These are phyloP conservation scores for Houttuynia cordata DNA, from an alignment of 164 flowering plant species.

Conservation along the genomic window DNA sequence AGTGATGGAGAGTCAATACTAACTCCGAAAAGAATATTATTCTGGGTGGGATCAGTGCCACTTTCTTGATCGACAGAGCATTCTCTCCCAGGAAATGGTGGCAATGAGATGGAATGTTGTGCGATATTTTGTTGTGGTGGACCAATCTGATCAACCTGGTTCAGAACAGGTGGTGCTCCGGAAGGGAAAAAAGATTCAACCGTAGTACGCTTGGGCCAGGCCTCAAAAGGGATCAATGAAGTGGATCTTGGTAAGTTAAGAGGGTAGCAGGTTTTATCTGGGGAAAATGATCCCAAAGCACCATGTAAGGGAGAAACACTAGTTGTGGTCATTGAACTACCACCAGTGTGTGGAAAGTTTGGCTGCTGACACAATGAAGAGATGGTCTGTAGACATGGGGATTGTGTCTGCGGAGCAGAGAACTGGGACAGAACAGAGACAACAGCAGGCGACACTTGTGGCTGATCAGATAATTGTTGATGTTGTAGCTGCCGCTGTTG, in stretches of 20 bases:
- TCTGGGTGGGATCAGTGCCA: constrained; percentile 39
- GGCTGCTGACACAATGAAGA: constrained; percentile 52
- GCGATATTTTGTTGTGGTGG: constrained; percentile 29
- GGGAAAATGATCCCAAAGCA: constrained; percentile 53
- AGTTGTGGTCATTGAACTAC: constrained; percentile 31
- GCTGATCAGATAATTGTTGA: too few species aligned
- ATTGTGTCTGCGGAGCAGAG: constrained; percentile 38
- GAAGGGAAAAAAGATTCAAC: constrained; percentile 45
- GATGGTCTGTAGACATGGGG: constrained; percentile 35
- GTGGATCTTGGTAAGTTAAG: constrained; percentile 39
- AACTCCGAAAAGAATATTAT: constrained; percentile 70
- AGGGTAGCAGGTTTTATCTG: constrained; percentile 49
- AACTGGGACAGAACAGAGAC: constrained; percentile 40
- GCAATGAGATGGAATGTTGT: constrained; percentile 44
- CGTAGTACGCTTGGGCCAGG: constrained; percentile 58
- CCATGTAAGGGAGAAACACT: constrained; percentile 55
- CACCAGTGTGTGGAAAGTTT: constrained; percentile 47
- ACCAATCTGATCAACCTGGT: constrained; percentile 46
- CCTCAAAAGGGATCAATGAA: constrained; percentile 25
- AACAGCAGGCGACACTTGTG: constrained; percentile 25
- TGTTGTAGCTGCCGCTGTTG: constrained; percentile 27
- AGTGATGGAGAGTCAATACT: constrained; percentile 67
- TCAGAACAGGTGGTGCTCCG: constrained; percentile 31
- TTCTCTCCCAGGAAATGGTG: constrained; percentile 83
- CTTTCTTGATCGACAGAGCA: constrained; percentile 53